Conservation (phyloP, 495 filamentous ascomycete genomes). For the Hypoxylon fuscum region DNA sequence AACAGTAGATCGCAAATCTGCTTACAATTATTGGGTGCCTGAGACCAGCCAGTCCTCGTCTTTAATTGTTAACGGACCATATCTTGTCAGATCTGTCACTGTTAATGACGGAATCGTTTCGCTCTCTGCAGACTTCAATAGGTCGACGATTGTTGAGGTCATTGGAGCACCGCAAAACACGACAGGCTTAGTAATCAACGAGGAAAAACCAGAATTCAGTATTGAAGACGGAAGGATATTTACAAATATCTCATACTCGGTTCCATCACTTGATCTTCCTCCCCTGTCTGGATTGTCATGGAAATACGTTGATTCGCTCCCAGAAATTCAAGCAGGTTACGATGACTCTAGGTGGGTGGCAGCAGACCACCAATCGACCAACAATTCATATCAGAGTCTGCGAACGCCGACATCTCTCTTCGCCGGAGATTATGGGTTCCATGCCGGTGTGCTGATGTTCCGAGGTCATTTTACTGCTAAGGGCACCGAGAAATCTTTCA, state of each 20-base stretch:
- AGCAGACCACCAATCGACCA: constrained; percentile 64
- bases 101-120: constrained; percentile 61
- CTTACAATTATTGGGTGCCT: constrained; percentile 78
- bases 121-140: constrained; percentile 75
- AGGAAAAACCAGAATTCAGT: constrained; percentile 59
- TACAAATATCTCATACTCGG: constrained; percentile 59
- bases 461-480: constrained; percentile 75
- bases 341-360: constrained; percentile 72
- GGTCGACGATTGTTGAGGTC: constrained; percentile 68
- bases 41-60: constrained; percentile 52
- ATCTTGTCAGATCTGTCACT: constrained; percentile 72
- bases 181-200: constrained; percentile 69
- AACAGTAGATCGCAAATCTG: constrained; percentile 65
- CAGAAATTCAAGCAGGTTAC: constrained; percentile 70
- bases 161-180: constrained; percentile 65
- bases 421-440: constrained; percentile 76
- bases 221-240: constrained; percentile 51
- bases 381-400: too few species aligned
- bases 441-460: constrained; percentile 72
- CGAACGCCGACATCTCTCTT: too few species aligned
- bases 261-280: constrained; percentile 64
- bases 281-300: constrained; percentile 65
- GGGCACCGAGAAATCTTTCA: constrained; percentile 66
- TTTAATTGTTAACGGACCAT: constrained; percentile 75
- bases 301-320: constrained; percentile 76